These are phyloP conservation scores for Isatis lusitanica DNA, from an alignment of 441 rosid genomes.

Conservation along the genomic window DNA sequence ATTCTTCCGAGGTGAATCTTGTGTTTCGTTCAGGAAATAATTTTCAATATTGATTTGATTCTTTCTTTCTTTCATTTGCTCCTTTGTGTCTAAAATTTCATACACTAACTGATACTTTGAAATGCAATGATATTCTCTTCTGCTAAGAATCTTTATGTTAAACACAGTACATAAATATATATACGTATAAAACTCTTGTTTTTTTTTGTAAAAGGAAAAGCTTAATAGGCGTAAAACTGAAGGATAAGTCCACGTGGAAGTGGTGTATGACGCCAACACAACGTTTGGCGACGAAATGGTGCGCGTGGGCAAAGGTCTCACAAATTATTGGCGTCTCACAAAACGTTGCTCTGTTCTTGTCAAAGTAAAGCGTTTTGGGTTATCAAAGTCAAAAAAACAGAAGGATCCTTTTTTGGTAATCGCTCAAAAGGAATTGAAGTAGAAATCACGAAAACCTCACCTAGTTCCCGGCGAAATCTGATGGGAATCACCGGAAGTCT, in stretches of 20 bases:
- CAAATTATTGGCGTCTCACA: not conserved
- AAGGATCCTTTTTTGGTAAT: no score
- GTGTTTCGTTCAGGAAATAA: not conserved
- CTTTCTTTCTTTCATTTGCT: not conserved
- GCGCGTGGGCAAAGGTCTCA: slow-evolving; percentile 7
- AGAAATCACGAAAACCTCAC: not conserved
- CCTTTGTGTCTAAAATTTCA: not conserved
- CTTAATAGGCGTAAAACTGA: not conserved
- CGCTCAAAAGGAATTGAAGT: not conserved
- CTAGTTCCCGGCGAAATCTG: not conserved
- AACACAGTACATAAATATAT: no score
- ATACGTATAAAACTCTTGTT: no score
- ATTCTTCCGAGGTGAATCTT: slow-evolving; percentile 14
- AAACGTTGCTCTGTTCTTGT: not conserved
- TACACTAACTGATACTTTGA: not conserved
- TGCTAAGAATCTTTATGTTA: no score
- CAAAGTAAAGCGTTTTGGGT: not conserved
- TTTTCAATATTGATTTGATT: slow-evolving; percentile 18
- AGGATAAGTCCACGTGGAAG: slow-evolving; percentile 8
- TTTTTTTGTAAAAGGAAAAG: no score
- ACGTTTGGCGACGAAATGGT: not conserved
- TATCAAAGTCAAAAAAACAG: not conserved
- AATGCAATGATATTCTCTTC: no score
- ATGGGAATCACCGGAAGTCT: slow-evolving; percentile 67
- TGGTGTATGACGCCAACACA: not conserved